Evolutionary conservation across 2,329 filamentous ascomycete genomes (phyloP), one percentile per base, ranked within the genome.

Genomic region (Aureobasidium sp.): DNA sequence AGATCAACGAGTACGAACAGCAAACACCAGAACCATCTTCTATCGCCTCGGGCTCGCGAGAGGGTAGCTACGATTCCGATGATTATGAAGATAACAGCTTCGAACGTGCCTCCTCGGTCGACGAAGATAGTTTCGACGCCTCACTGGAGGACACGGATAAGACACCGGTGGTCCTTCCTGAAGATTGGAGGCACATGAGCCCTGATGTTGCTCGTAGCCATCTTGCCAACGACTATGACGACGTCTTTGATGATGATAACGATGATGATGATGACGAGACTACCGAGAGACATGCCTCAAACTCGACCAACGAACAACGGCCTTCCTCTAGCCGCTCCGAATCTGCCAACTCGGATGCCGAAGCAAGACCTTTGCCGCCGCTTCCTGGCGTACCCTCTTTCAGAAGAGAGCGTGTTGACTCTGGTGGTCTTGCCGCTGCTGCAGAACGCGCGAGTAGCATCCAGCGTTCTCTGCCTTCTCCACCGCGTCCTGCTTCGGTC

Each of bases 1-100:
- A 96, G 72, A 83, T 99, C 69, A 96, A 97, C 72, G 94, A 99
- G 76, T 99, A 97, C 73, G 94, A 97, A 76, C 92, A 97, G 89
- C 89, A 91, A 37, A 99, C 94, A 2, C 94, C 94, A 11, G 94
- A 97, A 71, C 84, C 95, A n/a, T 97, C 93, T 1, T 96, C 92
- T 0, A 81, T 95, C 29, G 90, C 90, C 30, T 93, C 90, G 53
- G 91, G 88, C 67, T 97, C 93, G 13, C 88, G 93, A 9, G 91
- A 97, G 70, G 91, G 91, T 45, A 97, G 93, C 77, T 97, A 90
- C 72, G 92, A 97, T 65, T 93, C 90, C 0, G 79, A 79, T 2
- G 85, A 89, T 36, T 87, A 89, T 21, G 84, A 91, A 44, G 88
- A 91, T 48, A 80, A 86, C 48, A 89, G 76, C 70, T 80, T 80